A percentile compares a stretch with the other conserved stretches of the same genome.
These are phyloP conservation scores for Lactuca sativa DNA, from an alignment of 129 eudicot species.

Conservation along the genomic window DNA sequence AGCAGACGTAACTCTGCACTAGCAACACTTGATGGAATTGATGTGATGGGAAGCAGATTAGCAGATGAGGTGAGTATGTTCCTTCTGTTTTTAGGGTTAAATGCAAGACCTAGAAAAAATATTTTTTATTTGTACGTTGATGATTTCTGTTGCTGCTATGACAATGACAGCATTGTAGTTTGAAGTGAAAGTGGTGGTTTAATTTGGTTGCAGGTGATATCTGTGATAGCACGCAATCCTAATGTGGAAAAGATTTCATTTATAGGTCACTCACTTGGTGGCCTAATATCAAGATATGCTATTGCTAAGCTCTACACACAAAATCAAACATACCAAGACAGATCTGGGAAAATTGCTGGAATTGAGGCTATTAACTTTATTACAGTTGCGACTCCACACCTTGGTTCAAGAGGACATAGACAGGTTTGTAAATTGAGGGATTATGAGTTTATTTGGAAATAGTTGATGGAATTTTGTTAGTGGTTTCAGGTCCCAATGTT, in stretches of 20 bases:
- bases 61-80: slow-evolving; percentile 76
- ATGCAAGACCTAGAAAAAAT: too few relatives aligned
- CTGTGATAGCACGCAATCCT: slow-evolving; percentile 63
- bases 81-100: background rate
- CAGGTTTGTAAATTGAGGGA: slow-evolving; percentile 41
- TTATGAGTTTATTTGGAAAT: background rate
- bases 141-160: background rate
- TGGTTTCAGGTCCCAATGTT: slow-evolving; percentile 65
- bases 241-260: slow-evolving; percentile 80
- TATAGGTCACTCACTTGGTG: slow-evolving; percentile 94
- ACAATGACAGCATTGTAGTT: background rate
- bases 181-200: background rate
- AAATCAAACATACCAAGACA: slow-evolving; percentile 30
- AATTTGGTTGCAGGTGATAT: slow-evolving; percentile 56
- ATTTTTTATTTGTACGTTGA: background rate
- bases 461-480: background rate
- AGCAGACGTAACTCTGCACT: slow-evolving; percentile 66
- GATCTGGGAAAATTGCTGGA: slow-evolving; percentile 61
- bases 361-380: slow-evolving; percentile 83
- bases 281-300: slow-evolving; percentile 87
- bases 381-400: slow-evolving; percentile 88
- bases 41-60: slow-evolving; percentile 89
- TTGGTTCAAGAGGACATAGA: slow-evolving; percentile 84
- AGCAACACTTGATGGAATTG: slow-evolving; percentile 90
- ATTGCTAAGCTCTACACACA: slow-evolving; percentile 66